Conservation (phyloP, 73 alveolate genomes). For the Paramecium tetraurelia region DNA sequence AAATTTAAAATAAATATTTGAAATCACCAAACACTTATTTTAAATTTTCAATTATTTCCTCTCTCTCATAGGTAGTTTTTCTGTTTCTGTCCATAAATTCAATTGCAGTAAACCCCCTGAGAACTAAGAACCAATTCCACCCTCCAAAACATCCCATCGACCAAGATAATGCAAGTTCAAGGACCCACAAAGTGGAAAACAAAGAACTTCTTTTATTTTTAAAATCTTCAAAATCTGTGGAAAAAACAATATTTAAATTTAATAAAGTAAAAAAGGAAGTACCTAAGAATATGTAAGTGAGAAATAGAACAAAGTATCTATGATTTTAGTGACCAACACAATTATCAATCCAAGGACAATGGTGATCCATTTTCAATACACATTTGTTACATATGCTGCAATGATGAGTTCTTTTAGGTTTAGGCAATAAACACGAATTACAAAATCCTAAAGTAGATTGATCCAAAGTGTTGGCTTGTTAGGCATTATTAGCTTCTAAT, state of each 20-base stretch:
- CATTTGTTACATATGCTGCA: conserved; percentile 80
- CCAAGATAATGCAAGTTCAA: conserved; percentile 58
- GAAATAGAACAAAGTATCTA: conserved; percentile 77
- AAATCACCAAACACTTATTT: background rate
- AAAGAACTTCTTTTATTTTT: background rate
- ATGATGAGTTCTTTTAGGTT: conserved; percentile 89
- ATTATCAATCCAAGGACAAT: conserved; percentile 88
- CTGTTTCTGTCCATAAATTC: conserved; percentile 67
- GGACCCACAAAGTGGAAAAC: background rate
- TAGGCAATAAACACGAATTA: conserved; percentile 67
- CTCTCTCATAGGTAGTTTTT: background rate
- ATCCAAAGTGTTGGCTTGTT: background rate
- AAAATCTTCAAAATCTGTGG: background rate
- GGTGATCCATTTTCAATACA: conserved; percentile 87
- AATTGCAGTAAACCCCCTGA: conserved; percentile 72
- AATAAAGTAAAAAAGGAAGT: conserved; percentile 52
- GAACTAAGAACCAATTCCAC: conserved; percentile 79
- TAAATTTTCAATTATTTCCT: background rate
- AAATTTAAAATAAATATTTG: background rate
- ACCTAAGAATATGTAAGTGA: conserved; percentile 68
- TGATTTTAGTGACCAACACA: conserved; percentile 87
- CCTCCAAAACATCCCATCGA: conserved; percentile 69
- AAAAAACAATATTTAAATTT: conserved; percentile 17
- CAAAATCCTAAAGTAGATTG: conserved; percentile 54
- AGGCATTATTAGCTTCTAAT: background rate